Evolutionary conservation across 2,329 filamentous ascomycete species (phyloP), one percentile per base, ranked within the genome.

Genomic region (Phialophora expanda): DNA sequence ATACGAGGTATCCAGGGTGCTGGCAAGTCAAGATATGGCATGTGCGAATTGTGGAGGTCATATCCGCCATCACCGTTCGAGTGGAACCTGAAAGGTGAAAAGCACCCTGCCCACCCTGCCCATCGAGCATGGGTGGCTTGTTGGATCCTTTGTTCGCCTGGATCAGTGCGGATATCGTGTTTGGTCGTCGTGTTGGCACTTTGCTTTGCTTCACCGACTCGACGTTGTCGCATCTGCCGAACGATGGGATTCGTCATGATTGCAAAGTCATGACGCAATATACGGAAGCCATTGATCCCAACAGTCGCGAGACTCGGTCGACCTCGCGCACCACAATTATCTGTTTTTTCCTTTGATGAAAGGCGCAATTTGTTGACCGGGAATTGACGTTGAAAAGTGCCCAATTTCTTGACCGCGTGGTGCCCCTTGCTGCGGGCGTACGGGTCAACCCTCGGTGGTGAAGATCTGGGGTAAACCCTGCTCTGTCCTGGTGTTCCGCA

Each of bases 181-280:
- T 34, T 34, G 32, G 32, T 34, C 32, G 9, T 34, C 9, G 32
- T 34, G 32, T 12, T 11, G 32, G 32, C 32, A 9, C 32, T 11
- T 8, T 12, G 32, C 32, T 34, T 8, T 12, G n/a, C 20, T 14
- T 53, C 48, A 26, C 48, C 48, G 48, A 53, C 48, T 22, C 12
- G 8, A n/a, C 17, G 7, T 8, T n/a, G 38, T 44, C 38, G 17
- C 38, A 44, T 44, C 38, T 44, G 38, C 38, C 38, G 38, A 44
- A 44, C 17, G 38, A n/a, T 8, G 38, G 38, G 38, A 44, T 44
- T 20, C 38, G 38, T 44, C 38, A 44, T 44, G 38, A 8, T 44
- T 44, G 38, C 48, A 28, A 24, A 53, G 48, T 53, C 48, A 28
- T 53, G 48, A 53, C 26, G 48, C 48, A 53, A 53, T 22, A n/a